These are phyloP conservation scores for Neurospora hispaniola DNA, from an alignment of 495 filamentous ascomycete genomes.

Conservation along the genomic window DNA sequence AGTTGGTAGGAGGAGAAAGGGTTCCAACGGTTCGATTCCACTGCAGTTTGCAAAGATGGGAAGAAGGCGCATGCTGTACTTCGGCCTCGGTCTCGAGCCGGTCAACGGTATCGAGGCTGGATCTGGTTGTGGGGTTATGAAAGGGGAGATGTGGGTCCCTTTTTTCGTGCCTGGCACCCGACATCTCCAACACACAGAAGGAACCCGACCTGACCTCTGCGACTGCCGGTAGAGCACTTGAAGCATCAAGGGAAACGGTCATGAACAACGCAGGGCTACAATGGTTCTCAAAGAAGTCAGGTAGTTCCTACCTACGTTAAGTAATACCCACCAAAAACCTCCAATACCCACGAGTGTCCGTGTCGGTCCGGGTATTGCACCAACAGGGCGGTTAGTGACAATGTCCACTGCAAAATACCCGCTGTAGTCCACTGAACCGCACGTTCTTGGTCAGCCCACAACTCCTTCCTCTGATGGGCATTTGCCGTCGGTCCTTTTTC, in stretches of 20 bases:
- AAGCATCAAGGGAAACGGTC: neutral
- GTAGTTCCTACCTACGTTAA: neutral
- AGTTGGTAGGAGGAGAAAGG: too few species aligned
- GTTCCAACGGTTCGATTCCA: too few species aligned
- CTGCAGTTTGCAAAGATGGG: neutral
- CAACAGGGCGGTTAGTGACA: neutral
- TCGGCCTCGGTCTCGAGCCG: too few species aligned
- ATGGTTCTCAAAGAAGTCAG: neutral
- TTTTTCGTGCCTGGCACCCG: neutral
- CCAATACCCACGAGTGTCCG: neutral
- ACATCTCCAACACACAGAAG: neutral
- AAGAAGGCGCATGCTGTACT: neutral
- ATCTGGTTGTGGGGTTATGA: too few species aligned
- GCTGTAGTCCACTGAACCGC: neutral
- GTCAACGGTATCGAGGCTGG: too few species aligned
- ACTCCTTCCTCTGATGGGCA: neutral
- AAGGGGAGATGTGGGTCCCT: neutral
- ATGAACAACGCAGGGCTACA: neutral
- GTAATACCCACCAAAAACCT: too few species aligned
- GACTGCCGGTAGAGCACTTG: neutral
- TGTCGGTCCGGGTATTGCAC: neutral
- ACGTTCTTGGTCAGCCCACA: neutral
- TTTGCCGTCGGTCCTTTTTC: neutral
- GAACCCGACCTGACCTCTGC: neutral
- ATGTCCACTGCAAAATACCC: neutral